Base-by-base conservation (phyloP, 2,329 filamentous ascomycete genomes). In the Bisporella sp. region DNA sequence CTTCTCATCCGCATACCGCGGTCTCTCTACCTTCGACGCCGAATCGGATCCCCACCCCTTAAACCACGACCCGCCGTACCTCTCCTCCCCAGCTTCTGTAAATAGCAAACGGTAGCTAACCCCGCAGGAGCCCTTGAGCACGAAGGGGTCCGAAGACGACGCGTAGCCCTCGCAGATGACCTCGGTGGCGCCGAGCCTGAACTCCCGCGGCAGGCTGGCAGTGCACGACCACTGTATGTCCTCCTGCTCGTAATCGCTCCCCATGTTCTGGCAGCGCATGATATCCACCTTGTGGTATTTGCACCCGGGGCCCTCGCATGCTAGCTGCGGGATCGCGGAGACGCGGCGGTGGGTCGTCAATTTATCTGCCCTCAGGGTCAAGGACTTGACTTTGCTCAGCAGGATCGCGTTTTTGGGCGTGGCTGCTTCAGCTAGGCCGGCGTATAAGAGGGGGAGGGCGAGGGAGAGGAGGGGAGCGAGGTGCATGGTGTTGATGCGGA, bases 201-300 rank as follows among this genome's bases (percentile, higher is more conserved):
- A 74, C 62, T 83, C 78, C 28, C 74, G 70, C 0, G 82, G 82
- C 12, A 85, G 67, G 2, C 70, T 67, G 0, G 82, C 80, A 5
- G 81, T 81, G 70, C 92, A 99, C 31, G 87, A 88, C 92, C 92
- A 99, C 70, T 96, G 85, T 37, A 96, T 77, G 65, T 96, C 87
- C 68, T 93, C 83, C 41, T 73, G 66, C 55, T 82, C 81, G 72
- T 96, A 96, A 54, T 85, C 85, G 31, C 80, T 74, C 54, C 92
- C 93, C 54, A 85, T 77, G 71, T 97, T 97, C 55, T 78, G 85
- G 77, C 92, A 99, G 62, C 89, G 88, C 85, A 97, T 88, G 9
- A 85, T 73, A 59, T 95, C 87, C 54, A 95, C 71, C 30, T 80
- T 71, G 73, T 92, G 86, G 50, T 62, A 49, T 41, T 46, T 42